Evolutionary conservation across 148 eudicot genomes (phyloP).

Genomic region (Vaccinium macrocarpon): DNA sequence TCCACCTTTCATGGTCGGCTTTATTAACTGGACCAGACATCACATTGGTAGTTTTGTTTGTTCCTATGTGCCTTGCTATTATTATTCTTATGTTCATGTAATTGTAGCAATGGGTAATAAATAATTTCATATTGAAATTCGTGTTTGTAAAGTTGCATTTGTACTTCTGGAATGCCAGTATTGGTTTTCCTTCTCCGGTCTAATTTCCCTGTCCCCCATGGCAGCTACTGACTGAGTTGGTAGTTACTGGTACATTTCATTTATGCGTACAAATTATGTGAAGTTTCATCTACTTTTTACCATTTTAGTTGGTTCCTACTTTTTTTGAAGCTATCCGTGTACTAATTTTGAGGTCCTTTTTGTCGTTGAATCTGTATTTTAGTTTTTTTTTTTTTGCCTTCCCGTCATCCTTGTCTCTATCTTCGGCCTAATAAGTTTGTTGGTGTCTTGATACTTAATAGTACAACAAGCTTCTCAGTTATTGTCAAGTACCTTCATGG

Average conservation of each 20-base stretch:
- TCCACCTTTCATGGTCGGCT: background rate
- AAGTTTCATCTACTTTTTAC: background rate
- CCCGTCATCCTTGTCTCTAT: conserved; percentile 4
- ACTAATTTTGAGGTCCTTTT: no score
- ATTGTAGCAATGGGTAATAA: background rate
- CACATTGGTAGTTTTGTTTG: background rate
- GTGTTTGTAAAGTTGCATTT: background rate
- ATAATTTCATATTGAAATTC: background rate
- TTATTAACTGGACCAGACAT: background rate
- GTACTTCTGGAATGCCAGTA: background rate
- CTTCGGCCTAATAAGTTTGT: conserved; percentile 29
- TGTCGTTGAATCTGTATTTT: background rate
- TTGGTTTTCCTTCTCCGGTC: background rate
- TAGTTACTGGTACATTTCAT: background rate
- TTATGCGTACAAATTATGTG: background rate
- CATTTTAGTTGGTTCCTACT: background rate
- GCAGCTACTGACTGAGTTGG: background rate
- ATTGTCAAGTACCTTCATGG: conserved; percentile 73
- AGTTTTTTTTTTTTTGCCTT: background rate
- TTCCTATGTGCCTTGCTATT: background rate
- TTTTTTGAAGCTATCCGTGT: background rate
- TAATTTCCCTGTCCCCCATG: background rate
- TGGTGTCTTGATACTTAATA: conserved; percentile 27
- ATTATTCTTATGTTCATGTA: background rate
- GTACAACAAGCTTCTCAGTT: conserved; percentile 71